phyloP scores from a whole-genome alignment of 306 rosid genomes.

The Quercus aquifolioides region DNA sequence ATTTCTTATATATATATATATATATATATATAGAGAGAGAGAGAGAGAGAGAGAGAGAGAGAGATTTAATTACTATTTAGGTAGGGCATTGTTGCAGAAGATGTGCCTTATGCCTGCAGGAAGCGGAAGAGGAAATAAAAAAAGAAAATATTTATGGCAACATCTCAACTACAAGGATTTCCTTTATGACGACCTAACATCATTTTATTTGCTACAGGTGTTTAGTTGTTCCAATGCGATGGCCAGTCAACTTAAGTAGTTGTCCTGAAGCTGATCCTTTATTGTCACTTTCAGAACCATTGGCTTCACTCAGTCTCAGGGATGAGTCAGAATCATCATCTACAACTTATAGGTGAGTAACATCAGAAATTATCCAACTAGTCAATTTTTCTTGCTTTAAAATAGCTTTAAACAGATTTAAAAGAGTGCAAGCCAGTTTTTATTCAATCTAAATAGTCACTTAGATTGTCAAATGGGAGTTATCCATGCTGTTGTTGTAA shows the following conservation, averaged over 20 bases:
- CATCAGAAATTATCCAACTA: neutral
- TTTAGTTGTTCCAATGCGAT: slow-evolving; percentile 33
- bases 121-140: too few species aligned
- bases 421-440: neutral
- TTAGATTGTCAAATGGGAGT: neutral
- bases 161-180: neutral
- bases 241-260: slow-evolving; percentile 14
- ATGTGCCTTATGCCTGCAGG: too few species aligned
- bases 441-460: neutral
- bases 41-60: too few species aligned
- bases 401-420: neutral
- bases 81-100: too few species aligned
- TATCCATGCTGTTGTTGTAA: neutral
- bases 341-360: slow-evolving; percentile 15
- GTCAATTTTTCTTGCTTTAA: neutral
- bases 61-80: too few species aligned
- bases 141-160: neutral
- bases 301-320: slow-evolving; percentile 18
- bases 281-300: slow-evolving; percentile 4
- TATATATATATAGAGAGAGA: too few species aligned
- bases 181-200: neutral
- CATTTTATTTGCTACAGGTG: slow-evolving; percentile 1
- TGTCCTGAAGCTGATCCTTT: neutral
- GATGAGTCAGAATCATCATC: slow-evolving; percentile 1
- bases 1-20: too few species aligned